Percentiles rank a stretch among this genome's conserved stretches.
Conservation (phyloP, 768 basidiomycete genomes). For the Lentinus brumalis region DNA sequence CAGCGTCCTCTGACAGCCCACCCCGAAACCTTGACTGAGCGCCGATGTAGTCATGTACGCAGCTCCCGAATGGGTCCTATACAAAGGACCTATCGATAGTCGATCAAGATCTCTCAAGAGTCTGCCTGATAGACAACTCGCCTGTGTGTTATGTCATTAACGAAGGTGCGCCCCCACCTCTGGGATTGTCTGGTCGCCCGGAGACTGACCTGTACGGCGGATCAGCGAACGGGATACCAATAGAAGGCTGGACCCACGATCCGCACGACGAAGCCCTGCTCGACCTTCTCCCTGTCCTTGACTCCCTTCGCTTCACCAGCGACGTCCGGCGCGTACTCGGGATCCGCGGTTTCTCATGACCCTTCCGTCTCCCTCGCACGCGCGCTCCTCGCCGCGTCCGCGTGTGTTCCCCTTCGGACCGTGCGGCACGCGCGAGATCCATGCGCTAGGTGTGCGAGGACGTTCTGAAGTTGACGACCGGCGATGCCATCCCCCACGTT, state of each 20-base stretch:
- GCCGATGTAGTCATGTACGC: conserved; percentile 79
- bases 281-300: conserved; percentile 92
- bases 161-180: conserved; percentile 62
- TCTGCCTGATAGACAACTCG: conserved; percentile 96
- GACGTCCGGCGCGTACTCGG: conserved; percentile 94
- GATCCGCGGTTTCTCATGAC: conserved; percentile 55
- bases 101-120: conserved; percentile 87
- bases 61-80: conserved; percentile 90
- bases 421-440: background rate
- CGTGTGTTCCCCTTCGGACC: background rate
- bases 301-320: conserved; percentile 92
- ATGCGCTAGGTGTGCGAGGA: background rate
- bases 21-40: background rate
- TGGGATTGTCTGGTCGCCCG: background rate
- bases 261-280: conserved; percentile 95
- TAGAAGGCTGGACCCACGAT: conserved; percentile 99
- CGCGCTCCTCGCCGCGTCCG: background rate
- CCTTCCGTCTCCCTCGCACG: background rate
- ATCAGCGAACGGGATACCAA: conserved; percentile 95
- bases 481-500: background rate
- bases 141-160: conserved; percentile 91
- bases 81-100: conserved; percentile 90
- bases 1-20: background rate
- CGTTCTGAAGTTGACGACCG: too few species aligned
- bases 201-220: conserved; percentile 7